Conservation (phyloP, 345 rosid species). For the Balakata baccata region DNA sequence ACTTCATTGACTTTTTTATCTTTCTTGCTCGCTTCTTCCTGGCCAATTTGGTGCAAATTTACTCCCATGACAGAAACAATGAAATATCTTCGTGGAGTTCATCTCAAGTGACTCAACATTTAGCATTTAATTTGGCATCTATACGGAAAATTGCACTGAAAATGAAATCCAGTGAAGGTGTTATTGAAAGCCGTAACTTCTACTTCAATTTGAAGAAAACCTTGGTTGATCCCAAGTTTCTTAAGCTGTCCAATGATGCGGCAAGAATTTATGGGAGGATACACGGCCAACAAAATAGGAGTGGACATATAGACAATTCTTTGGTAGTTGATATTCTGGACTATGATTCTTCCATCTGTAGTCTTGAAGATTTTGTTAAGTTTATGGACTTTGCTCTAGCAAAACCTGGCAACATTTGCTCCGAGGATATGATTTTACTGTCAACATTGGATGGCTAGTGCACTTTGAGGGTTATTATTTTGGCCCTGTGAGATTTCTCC, state of each 20-base stretch:
- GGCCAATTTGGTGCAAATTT: conserved; percentile 48
- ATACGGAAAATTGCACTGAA: conserved; percentile 38
- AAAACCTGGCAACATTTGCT: conserved; percentile 20
- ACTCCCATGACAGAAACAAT: conserved; percentile 16
- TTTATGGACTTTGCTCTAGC: conserved; percentile 36
- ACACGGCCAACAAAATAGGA: conserved; percentile 34
- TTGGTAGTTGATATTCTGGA: conserved; percentile 29
- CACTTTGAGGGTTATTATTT: background rate
- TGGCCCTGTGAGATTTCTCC: background rate
- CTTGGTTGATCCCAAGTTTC: conserved; percentile 49
- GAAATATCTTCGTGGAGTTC: conserved; percentile 28
- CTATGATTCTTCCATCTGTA: conserved; percentile 32
- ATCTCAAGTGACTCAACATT: conserved; percentile 37
- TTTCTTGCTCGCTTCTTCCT: conserved; percentile 59
- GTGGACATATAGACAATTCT: conserved; percentile 24
- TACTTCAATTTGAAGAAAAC: conserved; percentile 42
- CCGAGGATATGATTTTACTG: conserved; percentile 20
- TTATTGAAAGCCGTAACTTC: conserved; percentile 32
- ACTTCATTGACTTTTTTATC: conserved; percentile 63
- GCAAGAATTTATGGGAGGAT: conserved; percentile 45
- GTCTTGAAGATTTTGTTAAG: conserved; percentile 55
- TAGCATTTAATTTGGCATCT: conserved; percentile 49
- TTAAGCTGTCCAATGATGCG: conserved; percentile 41
- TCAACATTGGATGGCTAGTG: conserved; percentile 8
- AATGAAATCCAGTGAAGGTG: conserved; percentile 50